A percentile compares a stretch with the other conserved stretches of the same genome.
Evolutionary conservation across 2,329 filamentous ascomycete species (phyloP).

Genomic region (Calcarisporium arbuscula): DNA sequence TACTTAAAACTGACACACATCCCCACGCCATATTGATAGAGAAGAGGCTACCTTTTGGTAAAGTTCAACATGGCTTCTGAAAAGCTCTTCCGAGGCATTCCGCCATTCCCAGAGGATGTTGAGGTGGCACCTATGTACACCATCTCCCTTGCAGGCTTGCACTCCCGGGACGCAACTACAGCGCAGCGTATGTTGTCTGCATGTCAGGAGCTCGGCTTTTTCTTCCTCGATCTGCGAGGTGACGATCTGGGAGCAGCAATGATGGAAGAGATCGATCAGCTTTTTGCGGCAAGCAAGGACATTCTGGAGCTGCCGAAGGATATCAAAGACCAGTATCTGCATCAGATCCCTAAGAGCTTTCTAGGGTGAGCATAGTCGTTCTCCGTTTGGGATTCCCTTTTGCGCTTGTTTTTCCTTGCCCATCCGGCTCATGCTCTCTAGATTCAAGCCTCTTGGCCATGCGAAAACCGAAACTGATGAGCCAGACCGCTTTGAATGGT

Average conservation of each 20-base stretch:
- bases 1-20: too few relatives aligned
- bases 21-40: too few relatives aligned
- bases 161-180: not conserved
- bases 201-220: conserved; percentile 1
- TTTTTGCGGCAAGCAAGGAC: conserved; percentile 1
- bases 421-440: not conserved
- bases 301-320: conserved; percentile 2
- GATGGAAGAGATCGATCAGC: conserved; percentile 1
- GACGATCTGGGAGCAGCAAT: conserved; percentile 1
- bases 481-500: conserved; percentile 1
- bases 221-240: conserved; percentile 1
- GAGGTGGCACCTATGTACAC: not conserved
- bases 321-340: conserved; percentile 1
- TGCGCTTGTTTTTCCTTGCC: not conserved
- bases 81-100: not conserved
- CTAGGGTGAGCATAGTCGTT: conserved; percentile 3
- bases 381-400: too few relatives aligned
- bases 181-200: not conserved
- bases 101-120: conserved; percentile 2
- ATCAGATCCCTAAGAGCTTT: conserved; percentile 1
- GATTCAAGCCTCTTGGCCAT: not conserved
- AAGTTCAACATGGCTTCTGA: conserved; percentile 1
- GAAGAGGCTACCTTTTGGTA: too few relatives aligned
- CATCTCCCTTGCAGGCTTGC: conserved; percentile 1
- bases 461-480: conserved; percentile 1